Base-by-base conservation (phyloP, 2,329 filamentous ascomycete genomes). In the Mycosphaerelloides madeirae region DNA sequence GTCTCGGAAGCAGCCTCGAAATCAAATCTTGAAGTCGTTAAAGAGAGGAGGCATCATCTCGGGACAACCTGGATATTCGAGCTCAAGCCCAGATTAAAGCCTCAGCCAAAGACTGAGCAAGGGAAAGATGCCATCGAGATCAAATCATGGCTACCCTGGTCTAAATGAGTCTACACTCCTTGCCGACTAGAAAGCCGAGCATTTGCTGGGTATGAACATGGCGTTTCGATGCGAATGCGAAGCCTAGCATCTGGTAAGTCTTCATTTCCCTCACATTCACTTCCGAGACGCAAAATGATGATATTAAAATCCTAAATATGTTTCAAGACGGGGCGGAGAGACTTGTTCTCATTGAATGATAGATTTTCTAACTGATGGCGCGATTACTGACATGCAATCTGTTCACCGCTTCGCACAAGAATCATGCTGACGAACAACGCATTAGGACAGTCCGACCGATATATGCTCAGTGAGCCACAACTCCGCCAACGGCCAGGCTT, bases 41-140 rank as follows among this genome's bases (percentile, higher is more conserved):
- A 61, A 13, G 66, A 73, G 49, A 64, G 65, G 52, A 64, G 73
- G 48, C 66, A 68, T 52, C 69, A 74, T 50, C 63, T 74, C 48
- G 73, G 73, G 25, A 76, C 73, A 11, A 73, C 68, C 13, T 75
- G 69, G 68, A 66, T 72, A 59, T 63, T 72, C 42, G 71, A 74
- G 56, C 50, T 75, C 58, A 71, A 65, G 60, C 68, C 69, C 1
- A n/a, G n/a, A n/a, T n/a, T n/a, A n/a, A 53, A 49, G 32, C 15
- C 11, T 16, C 31, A 16, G 3, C 12, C 15, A 14, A 20, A 13
- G 31, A 16, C 6, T 6, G 13, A 38, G 18, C 25, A 37, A 8
- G 38, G 13, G 2, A 18, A 35, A 16, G 18, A 19, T 12, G 31
- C 34, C 31, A 7, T 13, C 16, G 29, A 48, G 25, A 5, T 9